phyloP scores from a whole-genome alignment of 169 alveolate genomes.

The Eimeria brunetti region DNA sequence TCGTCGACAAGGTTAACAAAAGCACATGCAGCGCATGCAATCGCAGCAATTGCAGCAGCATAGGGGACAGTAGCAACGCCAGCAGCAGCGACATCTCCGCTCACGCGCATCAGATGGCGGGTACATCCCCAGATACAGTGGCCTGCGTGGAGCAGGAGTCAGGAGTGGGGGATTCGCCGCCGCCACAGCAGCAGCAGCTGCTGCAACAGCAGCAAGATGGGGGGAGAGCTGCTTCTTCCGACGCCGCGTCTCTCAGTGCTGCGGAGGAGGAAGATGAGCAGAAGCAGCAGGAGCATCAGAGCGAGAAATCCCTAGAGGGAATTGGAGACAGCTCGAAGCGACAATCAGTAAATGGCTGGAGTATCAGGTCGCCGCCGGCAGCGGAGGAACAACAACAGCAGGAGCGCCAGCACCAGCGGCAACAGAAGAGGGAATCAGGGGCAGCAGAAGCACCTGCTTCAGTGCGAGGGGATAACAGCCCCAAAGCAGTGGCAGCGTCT shows the following conservation, averaged over 20 bases:
- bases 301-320: neutral
- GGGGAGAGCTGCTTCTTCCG: constrained; percentile 23
- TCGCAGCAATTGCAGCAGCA: constrained; percentile 42
- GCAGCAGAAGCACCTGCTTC: constrained; percentile 1
- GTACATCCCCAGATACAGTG: constrained; percentile 35
- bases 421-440: constrained; percentile 4
- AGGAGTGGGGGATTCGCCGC: neutral
- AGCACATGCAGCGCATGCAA: constrained; percentile 17
- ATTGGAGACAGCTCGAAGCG: constrained; percentile 8
- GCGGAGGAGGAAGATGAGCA: constrained; percentile 52
- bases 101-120: constrained; percentile 34
- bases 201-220: constrained; percentile 34
- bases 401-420: constrained; percentile 19
- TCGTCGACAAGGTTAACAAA: neutral
- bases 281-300: constrained; percentile 18
- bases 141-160: constrained; percentile 37
- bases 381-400: constrained; percentile 30
- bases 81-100: constrained; percentile 41
- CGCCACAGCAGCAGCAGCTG: constrained; percentile 26
- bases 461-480: neutral
- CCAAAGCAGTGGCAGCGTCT: neutral
- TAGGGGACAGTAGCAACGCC: constrained; percentile 20
- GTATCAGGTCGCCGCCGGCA: constrained; percentile 25
- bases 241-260: constrained; percentile 10
- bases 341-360: constrained; percentile 35